Evolutionary conservation across 1,139 yeast species (phyloP).

Genomic region (Pichia terricola): DNA sequence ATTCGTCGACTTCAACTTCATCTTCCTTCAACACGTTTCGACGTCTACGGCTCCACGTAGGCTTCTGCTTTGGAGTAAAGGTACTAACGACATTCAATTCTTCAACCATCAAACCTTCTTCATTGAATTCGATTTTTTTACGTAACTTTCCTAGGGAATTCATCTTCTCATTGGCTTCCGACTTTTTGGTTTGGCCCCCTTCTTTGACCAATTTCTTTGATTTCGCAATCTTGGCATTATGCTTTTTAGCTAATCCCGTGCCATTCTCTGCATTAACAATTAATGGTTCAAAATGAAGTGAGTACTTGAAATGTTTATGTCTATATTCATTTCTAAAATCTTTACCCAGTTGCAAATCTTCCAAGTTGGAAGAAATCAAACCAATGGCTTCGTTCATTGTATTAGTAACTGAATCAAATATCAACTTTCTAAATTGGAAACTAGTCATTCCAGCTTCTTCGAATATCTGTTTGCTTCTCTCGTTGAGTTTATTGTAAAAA

Average conservation of each 20-base stretch:
- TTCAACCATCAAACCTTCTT: constrained; percentile 14
- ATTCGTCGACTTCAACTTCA: too few relatives aligned
- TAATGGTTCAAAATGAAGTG: constrained; percentile 5
- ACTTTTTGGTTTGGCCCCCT: too few relatives aligned
- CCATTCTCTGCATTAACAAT: too few relatives aligned
- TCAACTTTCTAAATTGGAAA: constrained; percentile 39
- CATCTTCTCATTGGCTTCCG: constrained; percentile 5
- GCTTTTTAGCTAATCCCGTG: too few relatives aligned
- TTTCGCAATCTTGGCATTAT: too few relatives aligned
- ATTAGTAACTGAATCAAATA: constrained; percentile 29
- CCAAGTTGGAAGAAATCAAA: background rate
- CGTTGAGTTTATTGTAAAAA: background rate
- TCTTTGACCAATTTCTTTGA: too few relatives aligned
- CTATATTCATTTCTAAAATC: constrained; percentile 1
- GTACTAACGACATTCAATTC: constrained; percentile 14
- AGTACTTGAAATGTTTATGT: constrained; percentile 5
- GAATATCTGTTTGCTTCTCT: constrained; percentile 6
- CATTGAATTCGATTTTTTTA: constrained; percentile 17
- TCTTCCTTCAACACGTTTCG: background rate
- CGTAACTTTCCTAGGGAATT: constrained; percentile 18
- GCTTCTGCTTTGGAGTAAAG: background rate
- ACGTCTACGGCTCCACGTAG: constrained; percentile 8
- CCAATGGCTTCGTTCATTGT: constrained; percentile 6
- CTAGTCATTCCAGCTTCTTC: constrained; percentile 26
- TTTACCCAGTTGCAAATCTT: background rate